Evolutionary conservation across 1,284 basidiomycete species (phyloP).

Genomic region (Malassezia japonica): DNA sequence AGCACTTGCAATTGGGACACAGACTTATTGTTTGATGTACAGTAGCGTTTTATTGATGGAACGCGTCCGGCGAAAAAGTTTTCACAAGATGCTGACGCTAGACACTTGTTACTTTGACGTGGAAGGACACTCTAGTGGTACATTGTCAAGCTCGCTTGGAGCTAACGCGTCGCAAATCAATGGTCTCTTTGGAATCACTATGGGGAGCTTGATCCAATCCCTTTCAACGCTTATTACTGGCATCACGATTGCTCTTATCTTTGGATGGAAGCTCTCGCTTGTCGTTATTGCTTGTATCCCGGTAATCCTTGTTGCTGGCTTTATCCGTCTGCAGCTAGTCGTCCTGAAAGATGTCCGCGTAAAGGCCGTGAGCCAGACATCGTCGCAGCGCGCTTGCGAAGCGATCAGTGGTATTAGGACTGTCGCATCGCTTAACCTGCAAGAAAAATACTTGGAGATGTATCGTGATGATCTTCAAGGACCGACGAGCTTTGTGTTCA

Average conservation of each 20-base stretch:
- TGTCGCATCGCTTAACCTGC: conserved; percentile 70
- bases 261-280: conserved; percentile 68
- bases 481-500: conserved; percentile 24
- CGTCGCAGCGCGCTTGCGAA: conserved; percentile 79
- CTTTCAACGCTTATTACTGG: conserved; percentile 59
- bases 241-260: conserved; percentile 50
- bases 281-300: conserved; percentile 67
- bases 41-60: conserved; percentile 35
- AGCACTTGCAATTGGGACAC: conserved; percentile 36
- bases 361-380: conserved; percentile 70
- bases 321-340: conserved; percentile 65
- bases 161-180: conserved; percentile 87
- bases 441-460: conserved; percentile 40
- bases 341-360: conserved; percentile 64
- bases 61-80: conserved; percentile 37
- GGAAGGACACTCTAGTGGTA: conserved; percentile 53
- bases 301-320: conserved; percentile 70
- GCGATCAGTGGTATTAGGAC: conserved; percentile 87
- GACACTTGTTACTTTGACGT: conserved; percentile 49
- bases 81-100: conserved; percentile 42
- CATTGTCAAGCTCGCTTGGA: conserved; percentile 68
- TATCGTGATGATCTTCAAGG: conserved; percentile 34
- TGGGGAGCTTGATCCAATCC: conserved; percentile 68
- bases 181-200: conserved; percentile 76
- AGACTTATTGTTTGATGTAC: conserved; percentile 40